Base-by-base conservation (phyloP, 345 rosid genomes). In the Mercurialis annua region DNA sequence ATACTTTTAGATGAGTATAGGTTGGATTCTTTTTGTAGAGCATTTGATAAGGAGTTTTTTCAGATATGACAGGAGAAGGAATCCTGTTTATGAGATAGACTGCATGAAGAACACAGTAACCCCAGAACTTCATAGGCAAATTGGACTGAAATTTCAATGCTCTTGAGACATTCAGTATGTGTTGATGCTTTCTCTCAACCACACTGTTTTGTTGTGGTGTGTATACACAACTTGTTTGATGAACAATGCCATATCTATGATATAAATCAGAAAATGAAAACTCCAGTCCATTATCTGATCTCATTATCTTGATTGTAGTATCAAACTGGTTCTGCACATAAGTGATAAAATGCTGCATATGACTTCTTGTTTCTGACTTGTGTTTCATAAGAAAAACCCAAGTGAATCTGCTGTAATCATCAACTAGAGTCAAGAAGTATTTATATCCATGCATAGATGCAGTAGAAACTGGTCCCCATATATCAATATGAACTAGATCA, bases 151-250 rank as follows among this genome's bases (percentile, higher is more conserved):
- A 67, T 1, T 36, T 33, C 0, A 73, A 29, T 9, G 58, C 67
- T 34, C 47, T 1, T 2, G 50, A 57, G 1, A 61, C 62, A 1
- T 75, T 24, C 0, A 75, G 47, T 7, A 75, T 5, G 23, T 74
- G 56, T 0, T 18, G 11, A 31, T 69, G 69, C 14, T 75, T 69
- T 6, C 56, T 15, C 16, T 70, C 67, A 1, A 24, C 27, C 0
- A 9, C 10, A 7, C 68, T 44, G 40, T 69, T 69, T 30, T 75
- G 52, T 51, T 65, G 64, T 3, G 44, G 67, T 2, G 71, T 70
- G 1, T 43, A 31, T 9, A 5, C 18, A 47, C 66, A 64, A 40
- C 56, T 34, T 0, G 38, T 57, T 57, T 75, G 5, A 31, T 44
- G 44, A 44, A 10, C 26, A 47, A 3, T 49, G 11, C 30, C 38